Percentiles rank a stretch among this genome's conserved stretches.
phyloP scores from a whole-genome alignment of 306 rosid genomes.

The Prunus davidiana region DNA sequence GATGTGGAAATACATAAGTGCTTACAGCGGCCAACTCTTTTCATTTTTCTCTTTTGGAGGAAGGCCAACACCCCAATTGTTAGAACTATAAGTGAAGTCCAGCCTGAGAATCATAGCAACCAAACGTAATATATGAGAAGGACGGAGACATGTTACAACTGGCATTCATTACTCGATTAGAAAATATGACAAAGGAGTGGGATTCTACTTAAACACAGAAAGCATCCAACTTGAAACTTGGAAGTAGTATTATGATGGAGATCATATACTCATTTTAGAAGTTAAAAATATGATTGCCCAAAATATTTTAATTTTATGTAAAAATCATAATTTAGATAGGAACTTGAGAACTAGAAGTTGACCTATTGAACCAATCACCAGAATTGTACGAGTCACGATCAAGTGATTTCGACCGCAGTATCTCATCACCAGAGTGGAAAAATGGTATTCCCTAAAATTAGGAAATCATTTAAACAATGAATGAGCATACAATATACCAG shows the following conservation, averaged over 20 bases:
- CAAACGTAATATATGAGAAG: constrained; percentile 13
- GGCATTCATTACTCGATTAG: neutral
- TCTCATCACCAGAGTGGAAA: constrained; percentile 84
- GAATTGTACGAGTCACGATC: constrained; percentile 98
- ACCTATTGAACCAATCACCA: constrained; percentile 98
- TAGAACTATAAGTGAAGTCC: constrained; percentile 75
- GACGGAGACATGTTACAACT: neutral
- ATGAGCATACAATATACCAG: neutral
- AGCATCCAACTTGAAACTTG: neutral
- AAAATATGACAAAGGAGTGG: neutral
- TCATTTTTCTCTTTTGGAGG: constrained; percentile 87
- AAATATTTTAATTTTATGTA: neutral
- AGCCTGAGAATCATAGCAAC: constrained; percentile 48
- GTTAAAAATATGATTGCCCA: neutral
- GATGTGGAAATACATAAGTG: constrained; percentile 13
- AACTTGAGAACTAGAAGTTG: constrained; percentile 18
- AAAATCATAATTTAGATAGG: neutral
- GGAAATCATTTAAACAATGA: constrained; percentile 11
- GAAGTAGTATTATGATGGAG: neutral
- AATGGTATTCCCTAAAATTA: constrained; percentile 79
- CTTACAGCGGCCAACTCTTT: constrained; percentile 84
- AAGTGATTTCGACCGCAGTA: constrained; percentile 89
- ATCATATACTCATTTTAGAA: constrained; percentile 1
- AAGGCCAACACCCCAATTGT: constrained; percentile 96
- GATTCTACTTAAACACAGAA: neutral